Percentiles rank a stretch among this genome's conserved stretches.
phyloP scores from a whole-genome alignment of 306 rosid species.

The Medicago arabica region DNA sequence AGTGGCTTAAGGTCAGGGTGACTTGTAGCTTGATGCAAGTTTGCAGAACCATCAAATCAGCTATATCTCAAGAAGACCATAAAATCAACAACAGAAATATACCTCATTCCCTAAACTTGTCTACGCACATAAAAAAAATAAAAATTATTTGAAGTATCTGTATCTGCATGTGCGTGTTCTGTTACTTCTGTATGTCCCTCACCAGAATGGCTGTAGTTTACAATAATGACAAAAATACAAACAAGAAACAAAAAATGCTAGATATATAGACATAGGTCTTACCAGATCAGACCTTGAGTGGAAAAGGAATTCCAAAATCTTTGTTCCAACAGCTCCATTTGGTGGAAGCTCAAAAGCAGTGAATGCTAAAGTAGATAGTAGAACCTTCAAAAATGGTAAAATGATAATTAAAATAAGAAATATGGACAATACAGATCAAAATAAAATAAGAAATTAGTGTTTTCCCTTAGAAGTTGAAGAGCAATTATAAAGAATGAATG shows the following conservation, averaged over 20 bases:
- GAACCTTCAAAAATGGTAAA: constrained; percentile 67
- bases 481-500: constrained; percentile 32
- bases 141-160: background rate
- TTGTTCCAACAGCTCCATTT: constrained; percentile 94
- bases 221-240: constrained; percentile 21
- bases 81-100: background rate
- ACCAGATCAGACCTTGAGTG: constrained; percentile 98
- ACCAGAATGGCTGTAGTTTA: constrained; percentile 8
- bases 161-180: constrained; percentile 1
- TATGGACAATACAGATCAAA: constrained; percentile 11
- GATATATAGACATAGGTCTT: constrained; percentile 44
- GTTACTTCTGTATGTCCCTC: constrained; percentile 9
- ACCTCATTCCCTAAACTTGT: constrained; percentile 13
- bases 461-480: constrained; percentile 8
- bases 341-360: constrained; percentile 99
- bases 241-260: constrained; percentile 14
- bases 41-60: constrained; percentile 19
- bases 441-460: constrained; percentile 1
- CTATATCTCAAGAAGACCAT: constrained; percentile 12
- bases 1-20: background rate
- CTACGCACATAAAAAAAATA: background rate
- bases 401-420: constrained; percentile 28
- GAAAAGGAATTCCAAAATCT: constrained; percentile 83
- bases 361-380: constrained; percentile 90
- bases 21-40: background rate